Conservation (phyloP, 2,329 filamentous ascomycete species). For the Epichloe scottii region DNA sequence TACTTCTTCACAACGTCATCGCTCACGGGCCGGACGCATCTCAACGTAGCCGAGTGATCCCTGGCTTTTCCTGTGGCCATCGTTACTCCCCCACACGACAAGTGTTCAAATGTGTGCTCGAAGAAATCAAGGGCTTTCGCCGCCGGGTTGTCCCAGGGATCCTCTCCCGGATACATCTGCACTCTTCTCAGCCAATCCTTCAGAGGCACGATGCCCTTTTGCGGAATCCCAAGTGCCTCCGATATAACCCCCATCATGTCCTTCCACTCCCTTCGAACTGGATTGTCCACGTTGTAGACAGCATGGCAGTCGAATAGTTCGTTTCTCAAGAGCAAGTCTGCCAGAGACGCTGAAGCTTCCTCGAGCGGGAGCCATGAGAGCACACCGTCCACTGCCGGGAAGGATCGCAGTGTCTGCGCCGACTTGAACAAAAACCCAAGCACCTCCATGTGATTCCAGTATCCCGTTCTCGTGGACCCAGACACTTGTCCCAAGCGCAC, state of each 20-base stretch:
- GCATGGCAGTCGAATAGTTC: background rate
- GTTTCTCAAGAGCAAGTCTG: slow-evolving; percentile 3
- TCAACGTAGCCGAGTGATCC: slow-evolving; percentile 1
- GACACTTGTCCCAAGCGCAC: slow-evolving; percentile 39
- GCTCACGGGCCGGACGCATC: background rate
- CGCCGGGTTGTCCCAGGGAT: background rate
- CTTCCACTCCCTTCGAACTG: slow-evolving; percentile 7
- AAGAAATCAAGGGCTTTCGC: background rate
- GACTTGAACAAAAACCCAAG: slow-evolving; percentile 36
- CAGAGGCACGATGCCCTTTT: background rate
- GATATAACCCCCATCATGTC: slow-evolving; percentile 2
- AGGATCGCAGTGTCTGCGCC: slow-evolving; percentile 27
- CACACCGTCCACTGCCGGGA: slow-evolving; percentile 27
- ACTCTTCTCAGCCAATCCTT: background rate
- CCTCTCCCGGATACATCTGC: background rate
- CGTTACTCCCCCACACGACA: slow-evolving; percentile 1
- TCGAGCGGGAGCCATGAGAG: slow-evolving; percentile 35
- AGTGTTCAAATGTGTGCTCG: background rate
- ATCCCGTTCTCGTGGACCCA: slow-evolving; percentile 32
- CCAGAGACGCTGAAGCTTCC: slow-evolving; percentile 1
- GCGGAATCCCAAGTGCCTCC: background rate
- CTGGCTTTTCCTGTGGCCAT: background rate
- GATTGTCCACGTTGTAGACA: slow-evolving; percentile 13
- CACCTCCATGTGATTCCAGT: slow-evolving; percentile 42
- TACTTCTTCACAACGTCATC: background rate